Conservation (phyloP, 139 green algal genomes). For the Coccomyxa sp. region DNA sequence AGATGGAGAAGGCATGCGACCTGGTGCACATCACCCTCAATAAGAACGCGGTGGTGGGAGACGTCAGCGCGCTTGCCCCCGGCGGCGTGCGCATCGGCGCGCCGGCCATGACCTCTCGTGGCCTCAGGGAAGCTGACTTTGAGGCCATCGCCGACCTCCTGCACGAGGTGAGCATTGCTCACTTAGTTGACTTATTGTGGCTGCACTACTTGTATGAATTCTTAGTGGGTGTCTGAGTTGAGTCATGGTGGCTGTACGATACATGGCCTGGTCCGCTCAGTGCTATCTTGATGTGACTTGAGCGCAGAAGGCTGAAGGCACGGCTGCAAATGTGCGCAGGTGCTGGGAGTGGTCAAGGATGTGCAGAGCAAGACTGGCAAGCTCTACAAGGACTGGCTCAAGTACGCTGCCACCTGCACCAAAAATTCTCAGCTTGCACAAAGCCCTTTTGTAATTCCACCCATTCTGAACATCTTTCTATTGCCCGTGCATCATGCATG, state of each 20-base stretch:
- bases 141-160: slow-evolving; percentile 68
- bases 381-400: slow-evolving; percentile 83
- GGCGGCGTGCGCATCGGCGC: slow-evolving; percentile 78
- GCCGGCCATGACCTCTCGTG: slow-evolving; percentile 79
- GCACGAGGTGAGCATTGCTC: slow-evolving; percentile 30
- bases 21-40: slow-evolving; percentile 87
- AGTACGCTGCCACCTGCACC: slow-evolving; percentile 6
- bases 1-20: slow-evolving; percentile 85
- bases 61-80: slow-evolving; percentile 72
- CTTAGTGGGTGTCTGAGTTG: neutral
- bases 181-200: neutral
- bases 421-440: neutral
- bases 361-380: slow-evolving; percentile 77
- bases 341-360: slow-evolving; percentile 55
- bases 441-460: neutral
- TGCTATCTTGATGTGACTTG: neutral
- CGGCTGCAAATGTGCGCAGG: neutral
- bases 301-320: neutral
- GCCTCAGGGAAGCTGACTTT: slow-evolving; percentile 66
- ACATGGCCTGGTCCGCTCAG: neutral
- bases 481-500: neutral
- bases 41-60: slow-evolving; percentile 87
- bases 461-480: neutral
- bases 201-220: neutral
- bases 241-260: too few relatives aligned